These are phyloP conservation scores for Coccomyxa sp. DNA, from an alignment of 139 green algal species.

Conservation along the genomic window DNA sequence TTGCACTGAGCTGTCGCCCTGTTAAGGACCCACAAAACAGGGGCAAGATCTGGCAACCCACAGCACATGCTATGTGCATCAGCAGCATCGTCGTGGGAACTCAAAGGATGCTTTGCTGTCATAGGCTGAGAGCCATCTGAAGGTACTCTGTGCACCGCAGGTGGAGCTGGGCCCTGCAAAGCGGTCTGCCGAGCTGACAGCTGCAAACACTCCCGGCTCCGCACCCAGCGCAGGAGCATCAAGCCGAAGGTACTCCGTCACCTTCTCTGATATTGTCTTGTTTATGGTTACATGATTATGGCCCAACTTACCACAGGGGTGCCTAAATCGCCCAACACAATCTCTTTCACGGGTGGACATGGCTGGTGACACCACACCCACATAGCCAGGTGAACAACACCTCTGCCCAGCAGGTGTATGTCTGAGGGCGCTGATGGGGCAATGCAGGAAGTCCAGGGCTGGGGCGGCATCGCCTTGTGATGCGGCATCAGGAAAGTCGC, in stretches of 20 bases:
- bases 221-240: background rate
- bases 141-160: background rate
- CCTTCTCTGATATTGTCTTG: no score
- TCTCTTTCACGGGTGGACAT: background rate
- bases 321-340: no score
- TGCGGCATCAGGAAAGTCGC: background rate
- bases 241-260: no score
- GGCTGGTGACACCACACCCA: background rate
- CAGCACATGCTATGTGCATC: background rate
- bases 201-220: background rate
- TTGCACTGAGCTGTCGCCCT: background rate
- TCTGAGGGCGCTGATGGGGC: background rate
- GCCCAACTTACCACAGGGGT: no score
- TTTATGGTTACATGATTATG: no score
- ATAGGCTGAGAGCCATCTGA: background rate
- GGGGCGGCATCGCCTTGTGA: background rate
- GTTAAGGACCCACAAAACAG: background rate
- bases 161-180: conserved; percentile 1
- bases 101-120: background rate
- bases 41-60: background rate
- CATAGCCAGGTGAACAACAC: background rate
- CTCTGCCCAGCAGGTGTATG: background rate
- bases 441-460: background rate
- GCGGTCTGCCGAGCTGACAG: background rate
- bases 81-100: background rate